Evolutionary conservation across 2,329 filamentous ascomycete genomes (phyloP), one percentile per base, ranked within the genome.

Genomic region (Exophiala oligosperma): DNA sequence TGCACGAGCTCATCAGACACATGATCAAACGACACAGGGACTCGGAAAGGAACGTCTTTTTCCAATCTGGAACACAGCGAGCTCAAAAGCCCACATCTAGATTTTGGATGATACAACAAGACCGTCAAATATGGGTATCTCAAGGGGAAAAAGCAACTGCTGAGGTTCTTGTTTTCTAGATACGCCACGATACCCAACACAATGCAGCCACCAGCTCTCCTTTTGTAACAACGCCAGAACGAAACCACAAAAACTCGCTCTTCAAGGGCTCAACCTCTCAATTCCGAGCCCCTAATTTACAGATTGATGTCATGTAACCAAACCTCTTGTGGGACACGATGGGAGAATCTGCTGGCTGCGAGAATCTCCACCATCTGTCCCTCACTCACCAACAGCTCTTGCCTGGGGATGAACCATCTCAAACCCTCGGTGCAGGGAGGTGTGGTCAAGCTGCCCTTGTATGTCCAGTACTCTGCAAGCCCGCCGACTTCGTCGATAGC

Each of bases 381-480:
- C 12, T 74, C 71, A n/a, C 74, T 72, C 2, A 75, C 73, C 52
- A 73, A 74, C 66, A 81, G 54, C 32, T 74, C 73, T 29, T 59
- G 47, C 50, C 57, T 60, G 14, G 64, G 55, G 7, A 66, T 7
- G 49, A 83, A 71, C 76, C 83, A 86, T 8, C 70, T 74, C 23
- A 87, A 73, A 26, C 79, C 79, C 70, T 86, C 83, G 14, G 76
- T 75, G 72, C 84, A 87, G 3, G 84, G 84, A 21, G 85, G 84
- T 0, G 84, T 86, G 41, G 84, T 87, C 48, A 87, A 74, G 17
- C 82, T 85, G 21, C 84, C 84, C 11, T 71, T 69, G 74, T 87
- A 87, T 57, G 76, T 75, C 65, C 76, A 78, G 54, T 82, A 70
- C 37, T 66, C 57, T 21, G 57, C 38, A 29, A 63, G 29, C 9